Evolutionary conservation across 345 rosid genomes (phyloP).

Genomic region (Triadica sebifera): DNA sequence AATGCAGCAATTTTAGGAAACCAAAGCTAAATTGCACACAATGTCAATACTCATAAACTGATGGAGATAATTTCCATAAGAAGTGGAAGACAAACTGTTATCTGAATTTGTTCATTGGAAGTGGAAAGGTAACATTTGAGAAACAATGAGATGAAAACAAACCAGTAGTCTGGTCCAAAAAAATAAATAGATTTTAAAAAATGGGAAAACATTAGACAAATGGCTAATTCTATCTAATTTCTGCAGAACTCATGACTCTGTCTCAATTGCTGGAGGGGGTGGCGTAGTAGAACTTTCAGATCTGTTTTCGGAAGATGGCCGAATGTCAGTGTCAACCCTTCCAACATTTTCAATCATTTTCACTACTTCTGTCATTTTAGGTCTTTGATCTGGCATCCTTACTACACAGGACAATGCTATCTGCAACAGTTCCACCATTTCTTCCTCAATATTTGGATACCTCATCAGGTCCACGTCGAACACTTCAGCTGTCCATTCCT

Average conservation of each 20-base stretch:
- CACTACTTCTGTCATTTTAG: constrained; percentile 70
- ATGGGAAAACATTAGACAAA: background rate
- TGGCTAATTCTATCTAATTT: background rate
- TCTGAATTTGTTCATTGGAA: constrained; percentile 18
- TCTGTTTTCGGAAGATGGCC: constrained; percentile 42
- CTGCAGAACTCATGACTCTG: constrained; percentile 19
- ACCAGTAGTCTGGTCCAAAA: constrained; percentile 3
- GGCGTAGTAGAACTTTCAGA: constrained; percentile 57
- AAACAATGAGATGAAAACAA: constrained; percentile 1
- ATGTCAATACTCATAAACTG: background rate
- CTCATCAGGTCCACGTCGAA: constrained; percentile 88
- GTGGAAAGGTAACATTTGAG: background rate
- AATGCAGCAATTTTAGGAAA: too few species aligned
- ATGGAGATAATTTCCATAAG: background rate
- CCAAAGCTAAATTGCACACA: too few species aligned
- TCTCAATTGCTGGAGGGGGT: constrained; percentile 17
- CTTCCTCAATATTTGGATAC: constrained; percentile 92
- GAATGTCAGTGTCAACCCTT: constrained; percentile 38
- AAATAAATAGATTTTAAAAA: constrained; percentile 7
- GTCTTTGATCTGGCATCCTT: constrained; percentile 83
- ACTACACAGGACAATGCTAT: constrained; percentile 92
- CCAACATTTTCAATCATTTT: constrained; percentile 73
- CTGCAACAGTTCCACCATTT: constrained; percentile 98
- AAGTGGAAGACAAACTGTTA: background rate
- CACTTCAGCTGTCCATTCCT: constrained; percentile 98